Conservation (phyloP, 495 filamentous ascomycete genomes). For the Aspergillus mulundensis region DNA sequence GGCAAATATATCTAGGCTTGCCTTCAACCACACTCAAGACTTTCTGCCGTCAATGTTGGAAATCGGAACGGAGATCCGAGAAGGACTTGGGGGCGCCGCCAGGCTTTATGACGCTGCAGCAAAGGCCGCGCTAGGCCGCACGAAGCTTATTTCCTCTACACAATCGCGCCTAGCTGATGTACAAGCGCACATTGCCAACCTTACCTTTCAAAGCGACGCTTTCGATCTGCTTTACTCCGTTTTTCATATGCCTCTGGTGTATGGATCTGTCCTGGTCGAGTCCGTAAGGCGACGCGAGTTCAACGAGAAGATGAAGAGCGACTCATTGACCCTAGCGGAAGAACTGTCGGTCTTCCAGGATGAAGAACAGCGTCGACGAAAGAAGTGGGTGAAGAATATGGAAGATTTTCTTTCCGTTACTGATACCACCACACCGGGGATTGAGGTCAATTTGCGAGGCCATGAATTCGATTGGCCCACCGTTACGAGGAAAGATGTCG, state of each 20-base stretch:
- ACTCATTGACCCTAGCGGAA: slow-evolving; percentile 80
- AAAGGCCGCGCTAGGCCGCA: slow-evolving; percentile 58
- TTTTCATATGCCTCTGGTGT: slow-evolving; percentile 76
- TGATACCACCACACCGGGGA: slow-evolving; percentile 63
- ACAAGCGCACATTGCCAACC: slow-evolving; percentile 61
- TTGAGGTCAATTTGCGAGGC: slow-evolving; percentile 81
- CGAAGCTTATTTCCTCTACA: slow-evolving; percentile 75
- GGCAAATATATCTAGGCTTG: slow-evolving; percentile 78
- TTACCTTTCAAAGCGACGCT: slow-evolving; percentile 65
- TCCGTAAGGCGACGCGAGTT: slow-evolving; percentile 83
- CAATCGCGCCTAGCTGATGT: slow-evolving; percentile 67
- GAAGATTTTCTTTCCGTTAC: slow-evolving; percentile 55
- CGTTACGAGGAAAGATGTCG: slow-evolving; percentile 53
- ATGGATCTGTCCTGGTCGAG: slow-evolving; percentile 84
- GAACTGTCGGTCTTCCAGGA: slow-evolving; percentile 88
- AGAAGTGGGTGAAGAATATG: slow-evolving; percentile 84
- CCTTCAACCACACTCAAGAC: slow-evolving; percentile 78
- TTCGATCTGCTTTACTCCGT: slow-evolving; percentile 75
- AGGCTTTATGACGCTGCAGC: slow-evolving; percentile 58
- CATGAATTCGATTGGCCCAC: slow-evolving; percentile 76
- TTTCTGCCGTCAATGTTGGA: slow-evolving; percentile 76
- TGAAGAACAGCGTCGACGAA: slow-evolving; percentile 81
- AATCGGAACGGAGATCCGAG: slow-evolving; percentile 69
- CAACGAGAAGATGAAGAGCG: slow-evolving; percentile 79
- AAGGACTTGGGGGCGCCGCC: slow-evolving; percentile 62